Evolutionary conservation across 306 rosid genomes (phyloP).

Genomic region (Ziziphus jujuba): DNA sequence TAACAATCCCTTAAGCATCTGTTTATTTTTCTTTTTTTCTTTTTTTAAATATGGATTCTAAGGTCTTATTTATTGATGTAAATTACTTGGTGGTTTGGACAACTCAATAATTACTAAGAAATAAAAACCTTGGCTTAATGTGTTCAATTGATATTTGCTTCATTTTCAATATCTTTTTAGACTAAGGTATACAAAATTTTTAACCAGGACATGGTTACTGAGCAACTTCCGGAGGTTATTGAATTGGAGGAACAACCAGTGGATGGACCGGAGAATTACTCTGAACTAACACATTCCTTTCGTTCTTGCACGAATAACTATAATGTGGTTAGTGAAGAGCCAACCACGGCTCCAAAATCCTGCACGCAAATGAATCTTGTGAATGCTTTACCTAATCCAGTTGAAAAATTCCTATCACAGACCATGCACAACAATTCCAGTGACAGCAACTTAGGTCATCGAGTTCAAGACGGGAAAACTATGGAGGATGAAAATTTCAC

Average conservation of each 20-base stretch:
- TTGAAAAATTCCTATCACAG: conserved; percentile 36
- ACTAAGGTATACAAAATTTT: conserved; percentile 20
- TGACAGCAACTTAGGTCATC: conserved; percentile 31
- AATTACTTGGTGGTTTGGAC: background rate
- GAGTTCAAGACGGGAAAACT: conserved; percentile 31
- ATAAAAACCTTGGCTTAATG: background rate
- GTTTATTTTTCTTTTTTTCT: background rate
- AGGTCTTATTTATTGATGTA: background rate
- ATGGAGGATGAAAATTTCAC: conserved; percentile 31
- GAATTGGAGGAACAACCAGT: conserved; percentile 30
- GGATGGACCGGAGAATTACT: conserved; percentile 36
- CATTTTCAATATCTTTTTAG: background rate
- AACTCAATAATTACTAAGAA: background rate
- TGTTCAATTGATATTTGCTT: background rate
- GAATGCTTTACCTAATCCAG: conserved; percentile 37
- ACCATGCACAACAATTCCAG: conserved; percentile 31
- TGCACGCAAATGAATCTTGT: conserved; percentile 28
- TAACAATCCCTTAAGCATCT: background rate
- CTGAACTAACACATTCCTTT: conserved; percentile 26
- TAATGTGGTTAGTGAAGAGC: conserved; percentile 35
- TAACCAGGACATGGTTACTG: conserved; percentile 33
- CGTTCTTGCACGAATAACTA: conserved; percentile 28
- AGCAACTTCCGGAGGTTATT: conserved; percentile 28
- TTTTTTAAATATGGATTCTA: background rate
- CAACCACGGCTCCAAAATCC: conserved; percentile 26